A percentile compares a stretch with the other conserved stretches of the same genome.
Evolutionary conservation across 1,139 yeast genomes (phyloP).

Genomic region (Entelexis sorbosivorans): DNA sequence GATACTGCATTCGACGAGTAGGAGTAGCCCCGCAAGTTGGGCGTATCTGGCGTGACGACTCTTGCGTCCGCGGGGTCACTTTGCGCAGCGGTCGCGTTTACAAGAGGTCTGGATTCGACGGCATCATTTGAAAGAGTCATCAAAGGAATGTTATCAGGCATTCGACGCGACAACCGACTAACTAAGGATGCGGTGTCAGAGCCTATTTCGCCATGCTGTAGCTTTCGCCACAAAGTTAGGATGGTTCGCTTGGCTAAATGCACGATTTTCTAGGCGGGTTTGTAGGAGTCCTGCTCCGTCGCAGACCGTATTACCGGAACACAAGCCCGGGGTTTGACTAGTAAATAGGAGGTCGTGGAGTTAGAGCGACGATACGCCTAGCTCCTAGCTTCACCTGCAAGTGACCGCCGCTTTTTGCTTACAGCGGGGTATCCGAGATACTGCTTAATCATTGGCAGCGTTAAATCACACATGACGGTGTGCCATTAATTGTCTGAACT

Average conservation of each 20-base stretch:
- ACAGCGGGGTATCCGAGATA: neutral
- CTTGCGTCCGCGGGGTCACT: neutral
- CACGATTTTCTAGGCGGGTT: neutral
- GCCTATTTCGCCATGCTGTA: conserved; percentile 17
- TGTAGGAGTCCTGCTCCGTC: neutral
- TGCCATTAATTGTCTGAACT: too few species aligned
- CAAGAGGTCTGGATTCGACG: conserved; percentile 6
- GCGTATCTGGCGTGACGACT: conserved; percentile 6
- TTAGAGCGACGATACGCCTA: neutral
- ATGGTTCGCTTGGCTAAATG: conserved; percentile 13
- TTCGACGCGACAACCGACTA: conserved; percentile 6
- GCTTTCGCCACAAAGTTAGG: conserved; percentile 17
- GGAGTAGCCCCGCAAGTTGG: conserved; percentile 19
- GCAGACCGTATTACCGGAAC: neutral
- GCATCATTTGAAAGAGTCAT: conserved; percentile 12
- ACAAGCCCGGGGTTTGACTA: neutral
- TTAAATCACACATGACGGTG: neutral
- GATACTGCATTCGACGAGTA: conserved; percentile 77
- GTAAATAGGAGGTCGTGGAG: neutral
- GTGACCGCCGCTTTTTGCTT: neutral
- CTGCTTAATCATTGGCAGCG: too few species aligned
- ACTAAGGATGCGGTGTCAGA: conserved; percentile 1
- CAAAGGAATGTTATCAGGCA: conserved; percentile 19
- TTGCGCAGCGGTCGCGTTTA: neutral
- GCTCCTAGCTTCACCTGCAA: neutral